Conservation (phyloP, 169 alveolate genomes). For the Plasmodium gonderi region DNA sequence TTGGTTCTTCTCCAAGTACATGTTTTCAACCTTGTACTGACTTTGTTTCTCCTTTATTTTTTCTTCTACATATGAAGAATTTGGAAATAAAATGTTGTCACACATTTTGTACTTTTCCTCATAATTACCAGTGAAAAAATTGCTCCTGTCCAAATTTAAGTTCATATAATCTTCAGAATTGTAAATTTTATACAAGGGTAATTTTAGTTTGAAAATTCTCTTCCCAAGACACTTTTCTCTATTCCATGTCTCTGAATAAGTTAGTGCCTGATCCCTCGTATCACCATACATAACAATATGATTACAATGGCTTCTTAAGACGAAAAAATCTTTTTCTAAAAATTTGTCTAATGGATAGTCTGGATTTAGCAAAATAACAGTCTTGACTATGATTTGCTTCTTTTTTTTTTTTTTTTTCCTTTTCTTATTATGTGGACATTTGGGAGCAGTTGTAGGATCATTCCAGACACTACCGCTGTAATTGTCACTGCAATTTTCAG, state of each 20-base stretch:
- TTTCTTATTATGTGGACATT: not conserved
- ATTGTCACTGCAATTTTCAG: not conserved
- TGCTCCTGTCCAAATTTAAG: slow-evolving; percentile 19
- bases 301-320: slow-evolving; percentile 87
- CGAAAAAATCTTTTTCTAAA: slow-evolving; percentile 84
- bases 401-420: slow-evolving; percentile 20
- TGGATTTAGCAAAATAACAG: slow-evolving; percentile 86
- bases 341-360: slow-evolving; percentile 86
- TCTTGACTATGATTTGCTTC: slow-evolving; percentile 80
- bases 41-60: slow-evolving; percentile 3
- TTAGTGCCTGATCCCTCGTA: slow-evolving; percentile 85
- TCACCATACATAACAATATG: slow-evolving; percentile 90
- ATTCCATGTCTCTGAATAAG: slow-evolving; percentile 81
- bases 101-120: slow-evolving; percentile 57
- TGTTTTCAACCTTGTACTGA: not conserved
- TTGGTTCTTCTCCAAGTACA: not conserved
- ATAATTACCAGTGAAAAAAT: not conserved
- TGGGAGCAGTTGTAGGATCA: not conserved
- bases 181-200: slow-evolving; percentile 69
- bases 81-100: slow-evolving; percentile 56
- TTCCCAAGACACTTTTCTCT: slow-evolving; percentile 82
- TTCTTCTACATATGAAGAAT: slow-evolving; percentile 33
- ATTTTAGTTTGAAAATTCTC: slow-evolving; percentile 79
- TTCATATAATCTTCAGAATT: slow-evolving; percentile 63
- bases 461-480: not conserved